Evolutionary conservation across 2,329 filamentous ascomycete genomes (phyloP).

Genomic region (Pyricularia grisea): DNA sequence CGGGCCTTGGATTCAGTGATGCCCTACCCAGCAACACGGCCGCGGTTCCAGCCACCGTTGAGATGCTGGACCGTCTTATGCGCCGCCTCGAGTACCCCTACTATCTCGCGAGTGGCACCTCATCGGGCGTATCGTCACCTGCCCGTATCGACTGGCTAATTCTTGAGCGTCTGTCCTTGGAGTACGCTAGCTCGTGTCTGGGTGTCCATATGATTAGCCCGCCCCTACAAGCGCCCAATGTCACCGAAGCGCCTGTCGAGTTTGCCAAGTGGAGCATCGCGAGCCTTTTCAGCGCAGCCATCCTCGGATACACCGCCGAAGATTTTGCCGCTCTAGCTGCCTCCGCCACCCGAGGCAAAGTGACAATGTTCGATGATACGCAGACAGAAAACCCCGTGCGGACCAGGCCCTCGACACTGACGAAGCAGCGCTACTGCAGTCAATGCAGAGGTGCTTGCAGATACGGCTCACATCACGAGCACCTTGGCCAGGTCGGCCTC

Average conservation of each 20-base stretch:
- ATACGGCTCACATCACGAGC: background rate
- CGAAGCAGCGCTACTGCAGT: background rate
- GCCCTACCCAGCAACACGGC: constrained; percentile 39
- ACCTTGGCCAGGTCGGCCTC: constrained; percentile 16
- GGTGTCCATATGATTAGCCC: constrained; percentile 54
- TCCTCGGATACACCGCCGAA: constrained; percentile 45
- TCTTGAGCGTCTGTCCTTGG: constrained; percentile 35
- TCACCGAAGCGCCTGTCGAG: constrained; percentile 30
- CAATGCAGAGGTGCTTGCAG: background rate
- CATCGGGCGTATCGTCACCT: constrained; percentile 33
- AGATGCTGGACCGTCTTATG: constrained; percentile 51
- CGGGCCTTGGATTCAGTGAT: constrained; percentile 60
- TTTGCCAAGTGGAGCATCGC: constrained; percentile 50
- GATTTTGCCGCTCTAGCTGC: constrained; percentile 34
- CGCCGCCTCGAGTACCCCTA: constrained; percentile 44
- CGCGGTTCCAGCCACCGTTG: constrained; percentile 42
- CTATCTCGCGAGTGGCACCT: constrained; percentile 48
- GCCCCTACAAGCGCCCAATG: constrained; percentile 37
- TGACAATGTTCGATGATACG: background rate
- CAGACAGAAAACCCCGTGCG: background rate
- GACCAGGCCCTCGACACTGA: background rate
- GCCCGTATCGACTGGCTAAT: constrained; percentile 42
- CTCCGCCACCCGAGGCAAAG: background rate
- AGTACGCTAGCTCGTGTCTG: constrained; percentile 39
- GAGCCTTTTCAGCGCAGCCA: constrained; percentile 32